A percentile compares a stretch with the other conserved stretches of the same genome.
phyloP scores from a whole-genome alignment of 495 filamentous ascomycete species.

The Sordaria brevicollis region DNA sequence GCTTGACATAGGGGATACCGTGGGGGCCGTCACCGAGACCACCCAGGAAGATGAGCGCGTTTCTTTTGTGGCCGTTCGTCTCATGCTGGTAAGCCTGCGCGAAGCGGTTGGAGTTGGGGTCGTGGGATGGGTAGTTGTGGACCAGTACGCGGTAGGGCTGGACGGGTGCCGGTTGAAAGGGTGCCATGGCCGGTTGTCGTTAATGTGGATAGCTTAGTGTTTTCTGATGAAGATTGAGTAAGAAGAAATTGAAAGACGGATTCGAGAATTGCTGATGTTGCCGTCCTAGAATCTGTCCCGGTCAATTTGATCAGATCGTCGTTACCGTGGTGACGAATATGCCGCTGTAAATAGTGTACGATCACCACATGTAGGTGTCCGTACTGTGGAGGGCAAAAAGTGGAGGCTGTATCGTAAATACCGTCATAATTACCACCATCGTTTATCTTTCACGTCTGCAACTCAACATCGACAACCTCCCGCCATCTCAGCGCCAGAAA shows the following conservation, averaged over 20 bases:
- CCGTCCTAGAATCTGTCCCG: neutral
- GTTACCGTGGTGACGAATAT: neutral
- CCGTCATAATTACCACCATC: neutral
- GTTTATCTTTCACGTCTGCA: neutral
- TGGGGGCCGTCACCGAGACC: slow-evolving; percentile 75
- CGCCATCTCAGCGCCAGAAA: neutral
- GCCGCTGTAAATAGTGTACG: neutral
- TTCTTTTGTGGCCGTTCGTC: slow-evolving; percentile 15
- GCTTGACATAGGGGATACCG: slow-evolving; percentile 56
- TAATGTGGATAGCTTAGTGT: neutral
- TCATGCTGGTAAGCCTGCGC: neutral
- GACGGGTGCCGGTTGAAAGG: neutral
- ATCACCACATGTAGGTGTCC: neutral
- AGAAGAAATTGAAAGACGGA: neutral
- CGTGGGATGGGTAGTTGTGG: neutral
- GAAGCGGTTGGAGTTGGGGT: neutral
- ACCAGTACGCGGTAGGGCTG: neutral
- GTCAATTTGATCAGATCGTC: neutral
- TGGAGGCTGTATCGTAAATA: neutral
- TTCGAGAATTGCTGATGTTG: neutral
- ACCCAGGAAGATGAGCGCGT: slow-evolving; percentile 74
- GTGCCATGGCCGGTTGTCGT: neutral
- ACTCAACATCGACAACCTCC: neutral
- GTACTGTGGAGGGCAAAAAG: neutral
- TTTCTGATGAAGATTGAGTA: neutral